Evolutionary conservation across 768 basidiomycete species (phyloP).

Genomic region (Leccinum subtestaceum): DNA sequence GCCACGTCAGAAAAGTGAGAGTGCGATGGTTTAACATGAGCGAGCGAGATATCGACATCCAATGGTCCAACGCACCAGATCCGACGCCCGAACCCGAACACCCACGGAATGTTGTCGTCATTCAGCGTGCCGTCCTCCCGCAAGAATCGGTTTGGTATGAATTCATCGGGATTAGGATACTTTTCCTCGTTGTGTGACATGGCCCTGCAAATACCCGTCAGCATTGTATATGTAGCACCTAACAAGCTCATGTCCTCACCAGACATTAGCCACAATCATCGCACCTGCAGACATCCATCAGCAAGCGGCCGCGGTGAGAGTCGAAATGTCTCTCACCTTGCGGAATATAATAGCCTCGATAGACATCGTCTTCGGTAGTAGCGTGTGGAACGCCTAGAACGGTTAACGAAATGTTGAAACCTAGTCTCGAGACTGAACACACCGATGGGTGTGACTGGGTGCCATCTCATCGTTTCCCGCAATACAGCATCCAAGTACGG

Average conservation of each 20-base stretch:
- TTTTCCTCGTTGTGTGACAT: neutral
- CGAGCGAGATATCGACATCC: too few relatives aligned
- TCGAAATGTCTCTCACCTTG: neutral
- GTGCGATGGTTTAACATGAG: too few relatives aligned
- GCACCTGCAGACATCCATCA: neutral
- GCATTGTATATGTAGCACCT: too few relatives aligned
- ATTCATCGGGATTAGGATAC: neutral
- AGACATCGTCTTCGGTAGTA: neutral
- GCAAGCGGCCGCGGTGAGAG: neutral
- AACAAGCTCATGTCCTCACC: neutral
- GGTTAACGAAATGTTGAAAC: neutral
- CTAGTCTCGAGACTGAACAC: neutral
- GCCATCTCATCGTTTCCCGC: neutral
- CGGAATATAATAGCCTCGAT: neutral
- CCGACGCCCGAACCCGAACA: neutral
- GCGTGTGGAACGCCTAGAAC: neutral
- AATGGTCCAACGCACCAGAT: neutral
- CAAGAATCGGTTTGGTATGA: neutral
- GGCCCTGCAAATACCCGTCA: neutral
- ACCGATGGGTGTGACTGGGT: neutral
- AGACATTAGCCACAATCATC: neutral
- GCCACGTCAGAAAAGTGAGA: too few relatives aligned
- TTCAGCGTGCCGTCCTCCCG: neutral
- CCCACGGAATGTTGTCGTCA: neutral
- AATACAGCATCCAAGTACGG: neutral